Conservation (phyloP, 352 stramenopile species). For the Phytopythium aichiense region DNA sequence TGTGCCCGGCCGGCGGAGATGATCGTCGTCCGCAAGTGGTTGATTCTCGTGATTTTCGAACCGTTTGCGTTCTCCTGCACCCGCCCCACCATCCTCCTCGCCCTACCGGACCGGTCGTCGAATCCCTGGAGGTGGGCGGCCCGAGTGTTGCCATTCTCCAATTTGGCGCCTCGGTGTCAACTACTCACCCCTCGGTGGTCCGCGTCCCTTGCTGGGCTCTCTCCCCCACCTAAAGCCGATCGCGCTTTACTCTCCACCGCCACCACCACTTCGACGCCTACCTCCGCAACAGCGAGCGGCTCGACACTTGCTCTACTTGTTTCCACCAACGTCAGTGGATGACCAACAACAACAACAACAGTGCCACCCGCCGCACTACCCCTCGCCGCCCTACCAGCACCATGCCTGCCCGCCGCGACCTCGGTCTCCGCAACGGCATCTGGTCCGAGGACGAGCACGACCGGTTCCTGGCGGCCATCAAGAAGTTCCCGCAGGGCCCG, state of each 20-base stretch:
- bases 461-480: constrained; percentile 46
- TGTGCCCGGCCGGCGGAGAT: too few species aligned
- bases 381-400: too few species aligned
- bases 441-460: constrained; percentile 63
- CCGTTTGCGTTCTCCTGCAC: not conserved
- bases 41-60: constrained; percentile 4
- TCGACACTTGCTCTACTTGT: not conserved
- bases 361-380: not conserved
- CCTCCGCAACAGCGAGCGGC: not conserved
- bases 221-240: constrained; percentile 1
- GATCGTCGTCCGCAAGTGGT: not conserved
- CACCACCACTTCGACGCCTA: not conserved
- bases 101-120: not conserved
- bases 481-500: constrained; percentile 36
- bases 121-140: not conserved
- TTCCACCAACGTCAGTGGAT: not conserved
- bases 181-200: not conserved
- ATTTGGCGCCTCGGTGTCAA: constrained; percentile 8
- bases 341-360: not conserved
- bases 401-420: constrained; percentile 1
- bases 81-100: not conserved
- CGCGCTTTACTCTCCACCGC: constrained; percentile 6
- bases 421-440: constrained; percentile 20
- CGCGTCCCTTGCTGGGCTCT: not conserved
- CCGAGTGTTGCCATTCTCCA: constrained; percentile 4